Base-by-base conservation (phyloP, 2,329 filamentous ascomycete genomes). In the Colletotrichum camelliae region DNA sequence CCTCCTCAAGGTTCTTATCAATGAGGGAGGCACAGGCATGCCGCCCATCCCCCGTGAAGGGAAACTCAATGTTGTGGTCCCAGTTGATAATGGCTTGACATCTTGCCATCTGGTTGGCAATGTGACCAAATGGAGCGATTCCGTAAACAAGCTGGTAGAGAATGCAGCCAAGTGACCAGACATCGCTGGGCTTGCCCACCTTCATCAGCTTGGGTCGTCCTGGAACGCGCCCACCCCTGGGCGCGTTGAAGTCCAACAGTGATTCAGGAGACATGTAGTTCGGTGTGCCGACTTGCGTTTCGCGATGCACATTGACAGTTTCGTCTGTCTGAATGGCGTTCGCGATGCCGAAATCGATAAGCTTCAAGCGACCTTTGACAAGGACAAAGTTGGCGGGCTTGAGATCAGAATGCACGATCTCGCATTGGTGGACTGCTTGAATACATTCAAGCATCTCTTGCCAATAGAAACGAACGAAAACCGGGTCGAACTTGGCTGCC, bases 201-300 rank as follows among this genome's bases (percentile, higher is more conserved):
- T 98, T 98, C 93, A 98, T 97, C 76, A 98, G 89, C 83, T 96
- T 97, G 16, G 92, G 89, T 27, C 86, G 82, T 6, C 84, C 85
- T 3, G 82, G 83, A 3, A 84, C 77, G 10, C 86, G 78, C 72
- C 86, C 80, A 75, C 88, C 92, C 72, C 87, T 85, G 21, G 88
- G 84, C 70, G 92, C 93, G 79, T 97, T 98, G 31, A 93, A 94
- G 85, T 98, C 97, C 82, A 97, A 93, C 65, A 99, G 90, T 4
- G 94, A 96, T 85, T 99, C 97, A 0, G 97, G 97, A 1, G 95
- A 97, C 97, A 99, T 99, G 88, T 98, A 99, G 84, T 98, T 99
- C 5, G 97, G 96, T 1, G 97, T 99, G 72, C 97, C 97, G 77
- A 98, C 93, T 85, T 98, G 96, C 13, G 94, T 95, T 83, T 99